Conservation (phyloP, 2,329 filamentous ascomycete genomes). For the Scedosporium dehoogii region DNA sequence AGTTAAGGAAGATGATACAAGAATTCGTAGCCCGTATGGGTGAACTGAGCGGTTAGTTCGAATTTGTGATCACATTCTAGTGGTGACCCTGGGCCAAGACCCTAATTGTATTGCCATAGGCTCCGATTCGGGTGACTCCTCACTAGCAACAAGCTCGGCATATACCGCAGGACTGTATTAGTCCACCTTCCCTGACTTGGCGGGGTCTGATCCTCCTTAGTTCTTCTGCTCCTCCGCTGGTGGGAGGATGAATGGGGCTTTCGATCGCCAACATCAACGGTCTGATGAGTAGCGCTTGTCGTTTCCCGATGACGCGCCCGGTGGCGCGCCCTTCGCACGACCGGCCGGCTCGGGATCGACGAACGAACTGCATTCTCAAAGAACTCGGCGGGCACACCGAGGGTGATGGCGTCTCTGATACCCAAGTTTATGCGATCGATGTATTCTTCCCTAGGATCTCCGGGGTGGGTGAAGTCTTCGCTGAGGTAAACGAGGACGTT, state of each 20-base stretch:
- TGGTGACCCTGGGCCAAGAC: too few species aligned
- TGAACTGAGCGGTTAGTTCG: too few species aligned
- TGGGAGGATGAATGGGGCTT: neutral
- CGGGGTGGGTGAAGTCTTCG: conserved; percentile 20
- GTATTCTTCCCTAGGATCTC: conserved; percentile 28
- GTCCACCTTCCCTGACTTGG: neutral
- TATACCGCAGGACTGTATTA: neutral
- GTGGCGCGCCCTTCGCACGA: neutral
- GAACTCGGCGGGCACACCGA: conserved; percentile 25
- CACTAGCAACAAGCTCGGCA: neutral
- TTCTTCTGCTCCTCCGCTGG: neutral
- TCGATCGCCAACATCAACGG: neutral
- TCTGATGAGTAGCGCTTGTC: neutral
- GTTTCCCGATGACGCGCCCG: neutral
- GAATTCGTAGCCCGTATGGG: too few species aligned
- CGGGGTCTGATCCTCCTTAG: neutral
- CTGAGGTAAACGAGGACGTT: conserved; percentile 31
- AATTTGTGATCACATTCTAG: too few species aligned
- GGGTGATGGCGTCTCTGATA: conserved; percentile 22
- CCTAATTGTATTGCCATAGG: too few species aligned
- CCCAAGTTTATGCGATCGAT: conserved; percentile 28
- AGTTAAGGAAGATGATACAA: too few species aligned
- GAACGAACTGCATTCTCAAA: conserved; percentile 26
- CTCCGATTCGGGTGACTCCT: neutral
- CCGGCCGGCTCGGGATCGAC: conserved; percentile 19